A percentile compares a stretch with the other conserved stretches of the same genome.
These are phyloP conservation scores for Fragilaria crotonensis DNA, from an alignment of 108 stramenopile genomes.

Conservation along the genomic window DNA sequence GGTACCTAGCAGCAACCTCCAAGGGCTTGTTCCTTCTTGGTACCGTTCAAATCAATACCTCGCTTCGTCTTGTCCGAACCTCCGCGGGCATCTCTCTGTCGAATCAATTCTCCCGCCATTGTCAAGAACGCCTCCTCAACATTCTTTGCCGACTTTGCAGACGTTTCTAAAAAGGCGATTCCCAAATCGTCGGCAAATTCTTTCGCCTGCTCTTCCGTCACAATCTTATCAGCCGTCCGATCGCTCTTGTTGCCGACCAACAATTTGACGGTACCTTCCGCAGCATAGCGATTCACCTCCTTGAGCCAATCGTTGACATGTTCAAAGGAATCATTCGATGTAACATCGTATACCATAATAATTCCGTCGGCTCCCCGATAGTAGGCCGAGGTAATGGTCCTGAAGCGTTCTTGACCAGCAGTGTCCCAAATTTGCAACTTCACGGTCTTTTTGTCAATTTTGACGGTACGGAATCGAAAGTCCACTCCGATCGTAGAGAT, in stretches of 20 bases:
- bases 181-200: conserved; percentile 96
- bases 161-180: conserved; percentile 98
- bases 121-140: conserved; percentile 96
- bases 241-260: conserved; percentile 98
- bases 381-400: conserved; percentile 96
- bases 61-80: conserved; percentile 25
- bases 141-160: conserved; percentile 92
- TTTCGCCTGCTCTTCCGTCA: conserved; percentile 98
- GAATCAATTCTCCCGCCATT: conserved; percentile 93
- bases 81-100: conserved; percentile 63
- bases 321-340: conserved; percentile 96
- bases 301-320: conserved; percentile 99
- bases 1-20: conserved; percentile 34
- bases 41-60: conserved; percentile 58
- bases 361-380: conserved; percentile 92
- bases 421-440: conserved; percentile 99
- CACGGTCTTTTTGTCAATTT: conserved; percentile 85
- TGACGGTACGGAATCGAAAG: conserved; percentile 93
- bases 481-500: conserved; percentile 99
- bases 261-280: conserved; percentile 99
- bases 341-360: conserved; percentile 96
- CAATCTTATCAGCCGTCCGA: conserved; percentile 91
- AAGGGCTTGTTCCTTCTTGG: conserved; percentile 14
- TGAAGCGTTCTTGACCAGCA: conserved; percentile 96
- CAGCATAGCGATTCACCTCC: conserved; percentile 98